These are phyloP conservation scores for Suhomyces chickasaworum DNA, from an alignment of 1,139 yeast genomes.

Conservation along the genomic window DNA sequence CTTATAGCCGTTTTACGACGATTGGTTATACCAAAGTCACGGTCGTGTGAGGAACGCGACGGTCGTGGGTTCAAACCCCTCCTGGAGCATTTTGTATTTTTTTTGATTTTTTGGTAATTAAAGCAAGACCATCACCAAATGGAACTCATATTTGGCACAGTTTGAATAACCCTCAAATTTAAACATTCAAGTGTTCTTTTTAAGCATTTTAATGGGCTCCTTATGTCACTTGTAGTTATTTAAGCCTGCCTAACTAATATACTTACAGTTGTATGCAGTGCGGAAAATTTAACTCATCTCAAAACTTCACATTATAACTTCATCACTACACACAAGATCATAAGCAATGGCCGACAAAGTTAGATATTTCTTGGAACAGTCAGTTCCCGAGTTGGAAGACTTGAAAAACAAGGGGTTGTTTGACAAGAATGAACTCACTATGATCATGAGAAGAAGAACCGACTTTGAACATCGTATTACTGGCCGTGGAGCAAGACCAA, in stretches of 20 bases:
- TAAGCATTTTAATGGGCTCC: too few relatives aligned
- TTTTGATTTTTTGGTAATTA: constrained; percentile 2
- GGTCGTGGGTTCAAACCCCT: constrained; percentile 62
- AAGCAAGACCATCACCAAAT: too few relatives aligned
- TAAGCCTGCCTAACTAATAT: not conserved
- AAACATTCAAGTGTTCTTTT: too few relatives aligned
- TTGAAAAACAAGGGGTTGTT: constrained; percentile 79
- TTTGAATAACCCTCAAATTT: too few relatives aligned
- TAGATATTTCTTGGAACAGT: constrained; percentile 74
- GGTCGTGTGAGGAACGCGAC: constrained; percentile 62
- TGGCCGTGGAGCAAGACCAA: constrained; percentile 78
- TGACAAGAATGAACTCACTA: constrained; percentile 74
- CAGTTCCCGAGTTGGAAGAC: constrained; percentile 93
- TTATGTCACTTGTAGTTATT: too few relatives aligned
- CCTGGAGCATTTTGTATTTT: constrained; percentile 53
- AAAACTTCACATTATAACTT: not conserved
- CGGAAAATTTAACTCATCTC: constrained; percentile 11
- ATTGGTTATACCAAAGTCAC: constrained; percentile 54
- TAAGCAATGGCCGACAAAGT: constrained; percentile 67
- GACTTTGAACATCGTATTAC: constrained; percentile 91
- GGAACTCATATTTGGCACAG: too few relatives aligned
- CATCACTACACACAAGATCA: not conserved
- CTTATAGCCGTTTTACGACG: constrained; percentile 54
- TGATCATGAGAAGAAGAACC: constrained; percentile 90
- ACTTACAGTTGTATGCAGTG: constrained; percentile 8